Evolutionary conservation across 1,284 basidiomycete species (phyloP).

Genomic region (Ustilago loliicola): DNA sequence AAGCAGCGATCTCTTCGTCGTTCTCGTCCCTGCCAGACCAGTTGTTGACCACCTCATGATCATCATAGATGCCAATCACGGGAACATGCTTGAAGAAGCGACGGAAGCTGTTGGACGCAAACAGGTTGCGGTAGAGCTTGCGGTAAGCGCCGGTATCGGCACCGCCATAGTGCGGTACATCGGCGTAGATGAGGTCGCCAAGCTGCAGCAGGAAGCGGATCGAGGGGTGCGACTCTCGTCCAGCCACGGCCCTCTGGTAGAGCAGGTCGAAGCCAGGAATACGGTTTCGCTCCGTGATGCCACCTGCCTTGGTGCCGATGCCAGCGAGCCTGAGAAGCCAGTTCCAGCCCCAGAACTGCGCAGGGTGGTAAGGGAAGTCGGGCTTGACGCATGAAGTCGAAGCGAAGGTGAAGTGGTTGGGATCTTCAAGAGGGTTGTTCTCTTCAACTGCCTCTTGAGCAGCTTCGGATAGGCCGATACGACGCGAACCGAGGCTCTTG

Average conservation of each 20-base stretch:
- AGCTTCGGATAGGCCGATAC: constrained; percentile 11
- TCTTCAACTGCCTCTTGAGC: constrained; percentile 20
- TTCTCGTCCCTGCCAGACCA: constrained; percentile 75
- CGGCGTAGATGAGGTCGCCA: constrained; percentile 80
- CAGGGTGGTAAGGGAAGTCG: constrained; percentile 68
- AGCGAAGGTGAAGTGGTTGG: constrained; percentile 68
- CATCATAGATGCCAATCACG: constrained; percentile 68
- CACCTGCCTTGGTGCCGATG: constrained; percentile 57
- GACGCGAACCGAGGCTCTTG: constrained; percentile 34
- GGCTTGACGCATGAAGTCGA: constrained; percentile 69
- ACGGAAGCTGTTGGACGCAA: constrained; percentile 65
- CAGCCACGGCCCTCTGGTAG: constrained; percentile 67
- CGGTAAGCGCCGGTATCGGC: constrained; percentile 56
- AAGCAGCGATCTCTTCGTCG: constrained; percentile 73
- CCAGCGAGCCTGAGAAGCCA: constrained; percentile 58
- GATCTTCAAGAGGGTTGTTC: constrained; percentile 63
- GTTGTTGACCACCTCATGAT: constrained; percentile 69
- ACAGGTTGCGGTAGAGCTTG: constrained; percentile 68
- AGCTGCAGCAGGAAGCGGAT: constrained; percentile 70
- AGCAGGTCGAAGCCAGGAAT: constrained; percentile 80
- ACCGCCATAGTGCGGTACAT: constrained; percentile 75
- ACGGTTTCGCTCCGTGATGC: constrained; percentile 69
- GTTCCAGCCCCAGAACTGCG: constrained; percentile 69
- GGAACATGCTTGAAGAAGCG: constrained; percentile 65
- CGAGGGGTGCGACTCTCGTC: constrained; percentile 56